These are phyloP conservation scores for Euphorbia peplus DNA, from an alignment of 345 rosid species.

Conservation along the genomic window DNA sequence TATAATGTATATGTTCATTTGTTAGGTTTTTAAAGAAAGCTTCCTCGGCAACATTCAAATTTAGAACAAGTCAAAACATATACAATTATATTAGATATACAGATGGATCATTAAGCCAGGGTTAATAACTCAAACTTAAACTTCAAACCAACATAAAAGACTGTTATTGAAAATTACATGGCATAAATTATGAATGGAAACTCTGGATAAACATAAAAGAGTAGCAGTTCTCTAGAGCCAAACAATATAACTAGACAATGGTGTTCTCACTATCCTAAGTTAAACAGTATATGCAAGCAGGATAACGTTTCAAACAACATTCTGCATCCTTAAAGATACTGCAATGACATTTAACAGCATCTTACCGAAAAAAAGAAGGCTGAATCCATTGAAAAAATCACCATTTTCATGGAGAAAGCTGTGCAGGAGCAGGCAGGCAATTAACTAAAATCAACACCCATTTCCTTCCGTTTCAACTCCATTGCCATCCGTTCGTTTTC, in stretches of 20 bases:
- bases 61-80: conserved; percentile 3
- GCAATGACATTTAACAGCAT: conserved; percentile 23
- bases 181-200: not conserved
- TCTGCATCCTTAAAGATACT: conserved; percentile 9
- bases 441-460: conserved; percentile 32
- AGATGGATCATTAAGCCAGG: too few species aligned
- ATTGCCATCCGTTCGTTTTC: conserved; percentile 76
- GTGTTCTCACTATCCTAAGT: conserved; percentile 17
- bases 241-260: conserved; percentile 20
- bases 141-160: conserved; percentile 11
- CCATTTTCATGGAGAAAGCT: conserved; percentile 10
- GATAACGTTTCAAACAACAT: conserved; percentile 12
- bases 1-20: not conserved
- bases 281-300: conserved; percentile 30
- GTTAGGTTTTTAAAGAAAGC: not conserved
- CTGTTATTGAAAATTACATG: not conserved
- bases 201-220: conserved; percentile 19
- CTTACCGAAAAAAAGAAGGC: conserved; percentile 30
- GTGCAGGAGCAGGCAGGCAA: conserved; percentile 1
- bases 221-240: conserved; percentile 15
- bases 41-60: not conserved
- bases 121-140: conserved; percentile 16
- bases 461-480: conserved; percentile 58
- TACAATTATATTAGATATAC: not conserved
- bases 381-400: conserved; percentile 5